A percentile compares a stretch with the other conserved stretches of the same genome.
These are phyloP conservation scores for Myxozyma udenii DNA, from an alignment of 805 yeast species.

Conservation along the genomic window DNA sequence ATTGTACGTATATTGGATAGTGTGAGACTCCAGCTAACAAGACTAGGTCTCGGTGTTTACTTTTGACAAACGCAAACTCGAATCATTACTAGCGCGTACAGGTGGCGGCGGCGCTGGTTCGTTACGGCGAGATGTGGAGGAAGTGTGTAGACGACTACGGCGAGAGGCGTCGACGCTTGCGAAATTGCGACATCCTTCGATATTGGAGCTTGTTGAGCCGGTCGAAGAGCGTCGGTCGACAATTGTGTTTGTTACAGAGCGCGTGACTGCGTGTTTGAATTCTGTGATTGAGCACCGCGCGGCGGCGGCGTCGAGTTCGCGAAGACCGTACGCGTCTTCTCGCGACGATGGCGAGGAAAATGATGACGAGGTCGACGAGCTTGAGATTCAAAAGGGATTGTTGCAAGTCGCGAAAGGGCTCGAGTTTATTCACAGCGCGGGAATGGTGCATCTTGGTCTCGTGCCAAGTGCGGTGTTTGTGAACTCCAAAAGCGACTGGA, in stretches of 20 bases:
- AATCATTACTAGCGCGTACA: conserved; percentile 50
- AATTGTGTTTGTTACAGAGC: conserved; percentile 80
- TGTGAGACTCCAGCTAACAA: conserved; percentile 18
- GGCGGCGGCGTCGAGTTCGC: conserved; percentile 23
- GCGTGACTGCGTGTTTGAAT: conserved; percentile 56
- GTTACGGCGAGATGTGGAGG: conserved; percentile 52
- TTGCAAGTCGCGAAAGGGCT: conserved; percentile 73
- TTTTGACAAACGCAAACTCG: conserved; percentile 76
- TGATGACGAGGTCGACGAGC: conserved; percentile 55
- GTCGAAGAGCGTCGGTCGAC: conserved; percentile 79
- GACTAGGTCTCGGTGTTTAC: conserved; percentile 73
- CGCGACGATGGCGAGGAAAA: conserved; percentile 19
- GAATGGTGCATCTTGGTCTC: conserved; percentile 70
- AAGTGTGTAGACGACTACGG: conserved; percentile 62
- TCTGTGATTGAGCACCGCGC: conserved; percentile 42
- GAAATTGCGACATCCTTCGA: conserved; percentile 83
- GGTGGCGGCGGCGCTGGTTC: conserved; percentile 50
- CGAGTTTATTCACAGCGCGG: conserved; percentile 77
- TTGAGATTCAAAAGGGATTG: conserved; percentile 64
- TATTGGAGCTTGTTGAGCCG: conserved; percentile 80
- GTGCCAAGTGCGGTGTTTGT: conserved; percentile 75
- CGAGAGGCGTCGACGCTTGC: conserved; percentile 69
- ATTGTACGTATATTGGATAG: conserved; percentile 29
- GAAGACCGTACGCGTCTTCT: too few relatives aligned
- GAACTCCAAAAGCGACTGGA: conserved; percentile 87